phyloP scores from a whole-genome alignment of 805 yeast genomes.

The Cyberlindnera bimundalis region DNA sequence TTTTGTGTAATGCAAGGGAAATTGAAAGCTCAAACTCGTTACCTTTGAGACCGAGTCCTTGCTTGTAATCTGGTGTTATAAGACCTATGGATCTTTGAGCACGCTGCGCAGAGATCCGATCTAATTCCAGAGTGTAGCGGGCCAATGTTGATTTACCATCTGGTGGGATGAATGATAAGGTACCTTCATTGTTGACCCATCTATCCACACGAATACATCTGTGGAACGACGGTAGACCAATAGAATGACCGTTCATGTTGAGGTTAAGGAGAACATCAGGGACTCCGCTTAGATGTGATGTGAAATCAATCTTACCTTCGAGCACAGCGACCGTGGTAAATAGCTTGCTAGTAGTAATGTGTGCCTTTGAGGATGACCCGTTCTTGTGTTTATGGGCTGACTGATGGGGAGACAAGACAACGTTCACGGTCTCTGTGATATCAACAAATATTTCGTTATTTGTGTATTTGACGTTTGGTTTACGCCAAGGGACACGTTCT shows the following conservation, averaged over 20 bases:
- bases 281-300: constrained; percentile 69
- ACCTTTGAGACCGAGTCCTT: constrained; percentile 32
- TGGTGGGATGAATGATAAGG: constrained; percentile 76
- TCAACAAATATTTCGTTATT: constrained; percentile 88
- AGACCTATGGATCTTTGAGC: constrained; percentile 26
- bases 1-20: constrained; percentile 35
- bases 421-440: constrained; percentile 60
- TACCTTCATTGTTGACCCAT: constrained; percentile 47
- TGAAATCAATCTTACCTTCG: constrained; percentile 60
- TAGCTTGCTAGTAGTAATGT: constrained; percentile 16
- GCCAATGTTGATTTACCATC: constrained; percentile 70
- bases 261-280: constrained; percentile 67
- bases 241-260: constrained; percentile 40
- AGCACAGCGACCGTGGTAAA: constrained; percentile 51
- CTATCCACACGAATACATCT: constrained; percentile 54
- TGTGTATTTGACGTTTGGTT: constrained; percentile 61
- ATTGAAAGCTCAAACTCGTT: constrained; percentile 38
- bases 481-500: constrained; percentile 70
- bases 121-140: constrained; percentile 59
- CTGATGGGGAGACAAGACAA: constrained; percentile 40
- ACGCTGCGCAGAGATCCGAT: constrained; percentile 19
- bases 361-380: background rate
- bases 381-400: constrained; percentile 17
- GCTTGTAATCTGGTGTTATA: constrained; percentile 29
- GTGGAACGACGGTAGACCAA: constrained; percentile 67